Conservation (phyloP, 2,329 filamentous ascomycete species). For the Capronia americana region DNA sequence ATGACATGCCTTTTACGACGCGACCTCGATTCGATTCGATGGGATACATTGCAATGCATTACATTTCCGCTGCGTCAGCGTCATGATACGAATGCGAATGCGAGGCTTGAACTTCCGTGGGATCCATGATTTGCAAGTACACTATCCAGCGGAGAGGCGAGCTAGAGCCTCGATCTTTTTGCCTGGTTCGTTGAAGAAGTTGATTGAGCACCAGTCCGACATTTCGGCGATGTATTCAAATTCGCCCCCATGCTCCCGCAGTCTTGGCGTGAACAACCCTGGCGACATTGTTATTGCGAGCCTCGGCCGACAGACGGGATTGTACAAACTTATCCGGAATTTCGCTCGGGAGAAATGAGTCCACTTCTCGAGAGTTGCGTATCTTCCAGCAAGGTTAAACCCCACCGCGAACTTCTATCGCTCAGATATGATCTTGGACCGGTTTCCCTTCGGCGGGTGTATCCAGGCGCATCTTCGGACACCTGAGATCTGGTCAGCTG, state of each 20-base stretch:
- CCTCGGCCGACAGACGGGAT: neutral
- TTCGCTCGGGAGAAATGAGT: conserved; percentile 1
- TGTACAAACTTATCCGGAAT: neutral
- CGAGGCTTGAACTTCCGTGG: conserved; percentile 70
- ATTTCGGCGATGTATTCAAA: conserved; percentile 66
- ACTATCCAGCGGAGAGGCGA: conserved; percentile 64
- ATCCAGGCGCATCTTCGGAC: neutral
- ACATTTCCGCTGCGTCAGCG: too few relatives aligned
- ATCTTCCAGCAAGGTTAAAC: neutral
- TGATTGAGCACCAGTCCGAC: conserved; percentile 60
- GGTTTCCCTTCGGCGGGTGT: neutral
- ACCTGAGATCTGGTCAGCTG: neutral
- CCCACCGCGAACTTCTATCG: conserved; percentile 1
- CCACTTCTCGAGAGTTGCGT: too few relatives aligned
- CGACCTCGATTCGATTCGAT: conserved; percentile 39
- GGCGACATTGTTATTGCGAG: conserved; percentile 37
- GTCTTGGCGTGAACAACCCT: conserved; percentile 68
- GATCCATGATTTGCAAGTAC: conserved; percentile 69
- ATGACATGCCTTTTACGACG: too few relatives aligned
- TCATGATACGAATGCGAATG: too few relatives aligned
- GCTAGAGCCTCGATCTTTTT: conserved; percentile 59
- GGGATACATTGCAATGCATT: too few relatives aligned
- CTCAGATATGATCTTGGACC: neutral
- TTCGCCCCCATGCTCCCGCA: conserved; percentile 61
- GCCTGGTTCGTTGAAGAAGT: conserved; percentile 59